Base-by-base conservation (phyloP, 2,329 filamentous ascomycete species). In the Fusarium sp. region DNA sequence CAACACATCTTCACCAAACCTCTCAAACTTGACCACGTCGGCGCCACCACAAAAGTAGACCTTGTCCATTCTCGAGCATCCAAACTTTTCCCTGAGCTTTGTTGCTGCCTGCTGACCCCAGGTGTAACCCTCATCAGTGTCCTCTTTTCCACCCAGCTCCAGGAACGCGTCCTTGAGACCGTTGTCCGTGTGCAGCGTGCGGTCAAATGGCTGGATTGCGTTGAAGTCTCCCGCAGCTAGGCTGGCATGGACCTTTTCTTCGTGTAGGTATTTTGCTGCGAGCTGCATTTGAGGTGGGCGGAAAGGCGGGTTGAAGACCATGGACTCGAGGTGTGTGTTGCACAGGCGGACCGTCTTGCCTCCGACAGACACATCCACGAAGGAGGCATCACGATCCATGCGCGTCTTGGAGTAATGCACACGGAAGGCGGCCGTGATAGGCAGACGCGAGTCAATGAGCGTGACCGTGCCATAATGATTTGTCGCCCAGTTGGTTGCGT, bases 251-350 rank as follows among this genome's bases (percentile, higher is more conserved):
- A 87, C 79, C 4, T 78, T 70, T 0, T 79, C 40, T 4, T 80
- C 77, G 4, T 83, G 83, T 76, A 91, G 83, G 66, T 85, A 84
- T 54, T 76, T 69, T 0, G 86, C 84, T 4, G 86, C 84, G 10
- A 84, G 73, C 25, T 81, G 75, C 63, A 91, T 79, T 74, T 91
- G 89, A 0, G 80, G 74, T 0, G 87, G 87, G 0, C 89, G 84
- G 20, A 84, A 79, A 0, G 88, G 87, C 0, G 87, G 88, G 6
- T 85, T 78, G 1, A 85, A 80, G 0, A 84, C 81, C 18, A 91
- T 80, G 3, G 87, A 89, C 77, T 91, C 89, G 5, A 91, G 86
- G 75, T 91, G 89, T 0, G 86, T 86, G 75, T 89, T 90, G 79
- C 88, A 89, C 5, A 91, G 75, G 5, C 88, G 84, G 7, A 90